Conservation (phyloP, 352 stramenopile species). For the Phytophthora citrophthora region DNA sequence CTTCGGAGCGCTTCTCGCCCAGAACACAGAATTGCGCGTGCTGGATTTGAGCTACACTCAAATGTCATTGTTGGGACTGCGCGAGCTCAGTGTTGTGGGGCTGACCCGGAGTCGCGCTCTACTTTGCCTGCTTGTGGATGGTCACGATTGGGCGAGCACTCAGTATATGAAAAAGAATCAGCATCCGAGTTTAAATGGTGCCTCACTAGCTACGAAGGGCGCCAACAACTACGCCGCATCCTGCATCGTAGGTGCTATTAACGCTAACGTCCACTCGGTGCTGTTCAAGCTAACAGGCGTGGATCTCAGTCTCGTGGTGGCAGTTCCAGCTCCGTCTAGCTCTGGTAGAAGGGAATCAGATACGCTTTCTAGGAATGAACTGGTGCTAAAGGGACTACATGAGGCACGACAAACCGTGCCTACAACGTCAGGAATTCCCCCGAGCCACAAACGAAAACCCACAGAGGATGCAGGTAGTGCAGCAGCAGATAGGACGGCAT, state of each 20-base stretch:
- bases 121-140: slow-evolving; percentile 77
- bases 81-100: slow-evolving; percentile 69
- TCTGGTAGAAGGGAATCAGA: slow-evolving; percentile 43
- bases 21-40: slow-evolving; percentile 75
- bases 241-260: slow-evolving; percentile 76
- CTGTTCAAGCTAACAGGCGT: slow-evolving; percentile 84
- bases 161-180: slow-evolving; percentile 85
- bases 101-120: slow-evolving; percentile 67
- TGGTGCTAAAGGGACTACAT: slow-evolving; percentile 61
- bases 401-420: slow-evolving; percentile 28
- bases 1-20: slow-evolving; percentile 71
- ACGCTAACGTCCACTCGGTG: slow-evolving; percentile 66
- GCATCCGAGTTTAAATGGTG: slow-evolving; percentile 53
- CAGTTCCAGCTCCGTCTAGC: slow-evolving; percentile 23
- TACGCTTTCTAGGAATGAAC: slow-evolving; percentile 59
- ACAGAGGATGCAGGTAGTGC: slow-evolving; percentile 34
- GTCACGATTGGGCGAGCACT: slow-evolving; percentile 85
- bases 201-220: slow-evolving; percentile 65
- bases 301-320: slow-evolving; percentile 61
- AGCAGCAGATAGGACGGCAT: slow-evolving; percentile 22
- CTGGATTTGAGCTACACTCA: slow-evolving; percentile 85
- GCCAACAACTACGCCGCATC: slow-evolving; percentile 78
- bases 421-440: slow-evolving; percentile 18
- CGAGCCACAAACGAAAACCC: slow-evolving; percentile 64
- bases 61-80: slow-evolving; percentile 77